phyloP scores from a whole-genome alignment of 441 rosid species.

The Pelargonium fulgidum region DNA sequence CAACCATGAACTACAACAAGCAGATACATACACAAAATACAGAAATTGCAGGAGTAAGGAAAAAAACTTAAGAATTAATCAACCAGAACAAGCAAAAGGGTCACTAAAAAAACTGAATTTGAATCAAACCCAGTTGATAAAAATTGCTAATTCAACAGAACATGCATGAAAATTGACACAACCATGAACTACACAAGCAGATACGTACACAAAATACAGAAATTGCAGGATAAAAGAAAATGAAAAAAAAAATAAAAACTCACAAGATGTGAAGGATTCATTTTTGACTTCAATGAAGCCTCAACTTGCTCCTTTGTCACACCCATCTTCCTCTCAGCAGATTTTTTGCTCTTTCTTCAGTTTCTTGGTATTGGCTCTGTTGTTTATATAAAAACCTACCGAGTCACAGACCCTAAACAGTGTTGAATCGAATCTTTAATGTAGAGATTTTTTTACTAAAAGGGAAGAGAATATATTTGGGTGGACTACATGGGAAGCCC shows the following conservation, averaged over 20 bases:
- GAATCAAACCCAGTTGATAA: neutral
- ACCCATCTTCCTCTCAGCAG: conserved; percentile 44
- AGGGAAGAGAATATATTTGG: neutral
- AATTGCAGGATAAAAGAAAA: neutral
- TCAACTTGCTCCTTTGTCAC: conserved; percentile 75
- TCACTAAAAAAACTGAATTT: no score
- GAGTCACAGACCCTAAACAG: no score
- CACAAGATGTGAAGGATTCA: conserved; percentile 70
- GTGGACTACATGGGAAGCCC: neutral
- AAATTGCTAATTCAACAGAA: neutral
- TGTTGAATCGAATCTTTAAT: no score
- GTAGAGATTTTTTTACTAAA: no score
- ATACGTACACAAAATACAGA: neutral
- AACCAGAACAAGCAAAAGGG: no score
- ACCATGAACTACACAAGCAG: neutral
- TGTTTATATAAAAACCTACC: no score
- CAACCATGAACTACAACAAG: neutral
- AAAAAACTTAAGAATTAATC: no score
- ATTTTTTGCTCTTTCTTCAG: no score
- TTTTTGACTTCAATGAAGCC: conserved; percentile 58
- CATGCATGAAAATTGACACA: neutral
- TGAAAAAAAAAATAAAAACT: conserved; percentile 14
- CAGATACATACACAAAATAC: neutral
- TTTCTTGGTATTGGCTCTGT: no score
- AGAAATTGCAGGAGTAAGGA: neutral